phyloP scores from a whole-genome alignment of 176 grass and related monocot species.

The Aegilops sharonensis region DNA sequence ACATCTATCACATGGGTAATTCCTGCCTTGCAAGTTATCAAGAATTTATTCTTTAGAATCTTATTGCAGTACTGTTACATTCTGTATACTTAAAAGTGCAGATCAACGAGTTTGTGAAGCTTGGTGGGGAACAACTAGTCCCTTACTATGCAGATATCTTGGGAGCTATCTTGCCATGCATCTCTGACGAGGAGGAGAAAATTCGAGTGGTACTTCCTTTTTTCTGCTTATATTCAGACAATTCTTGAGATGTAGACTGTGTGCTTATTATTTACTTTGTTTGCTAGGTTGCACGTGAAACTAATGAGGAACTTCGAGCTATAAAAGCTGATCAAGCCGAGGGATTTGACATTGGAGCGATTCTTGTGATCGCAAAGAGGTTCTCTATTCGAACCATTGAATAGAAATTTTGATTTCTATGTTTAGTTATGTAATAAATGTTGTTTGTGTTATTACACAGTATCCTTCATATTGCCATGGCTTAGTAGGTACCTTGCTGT shows the following conservation, averaged over 20 bases:
- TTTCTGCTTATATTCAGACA: conserved; percentile 10
- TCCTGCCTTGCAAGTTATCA: conserved; percentile 21
- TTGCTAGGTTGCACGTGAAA: conserved; percentile 97
- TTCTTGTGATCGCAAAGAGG: conserved; percentile 88
- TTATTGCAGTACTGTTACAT: conserved; percentile 40
- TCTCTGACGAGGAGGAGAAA: conserved; percentile 97
- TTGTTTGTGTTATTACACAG: neutral
- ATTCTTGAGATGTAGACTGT: conserved; percentile 15
- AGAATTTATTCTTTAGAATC: conserved; percentile 1
- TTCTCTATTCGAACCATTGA: conserved; percentile 26
- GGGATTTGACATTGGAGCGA: conserved; percentile 89
- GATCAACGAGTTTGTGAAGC: conserved; percentile 99
- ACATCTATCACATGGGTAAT: conserved; percentile 99
- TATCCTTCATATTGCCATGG: neutral
- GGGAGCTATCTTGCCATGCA: conserved; percentile 94
- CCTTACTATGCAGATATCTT: conserved; percentile 98
- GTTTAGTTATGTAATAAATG: neutral
- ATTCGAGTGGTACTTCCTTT: conserved; percentile 80
- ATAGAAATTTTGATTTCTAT: neutral
- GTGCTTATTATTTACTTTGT: conserved; percentile 31
- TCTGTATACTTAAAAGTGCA: conserved; percentile 49
- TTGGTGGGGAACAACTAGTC: conserved; percentile 96
- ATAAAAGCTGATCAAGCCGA: conserved; percentile 84
- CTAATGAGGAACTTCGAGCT: conserved; percentile 93
- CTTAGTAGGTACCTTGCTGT: neutral